Percentiles rank a stretch among this genome's conserved stretches.
phyloP scores from a whole-genome alignment of 2,329 filamentous ascomycete genomes.

The Scleromitrula shiraiana region DNA sequence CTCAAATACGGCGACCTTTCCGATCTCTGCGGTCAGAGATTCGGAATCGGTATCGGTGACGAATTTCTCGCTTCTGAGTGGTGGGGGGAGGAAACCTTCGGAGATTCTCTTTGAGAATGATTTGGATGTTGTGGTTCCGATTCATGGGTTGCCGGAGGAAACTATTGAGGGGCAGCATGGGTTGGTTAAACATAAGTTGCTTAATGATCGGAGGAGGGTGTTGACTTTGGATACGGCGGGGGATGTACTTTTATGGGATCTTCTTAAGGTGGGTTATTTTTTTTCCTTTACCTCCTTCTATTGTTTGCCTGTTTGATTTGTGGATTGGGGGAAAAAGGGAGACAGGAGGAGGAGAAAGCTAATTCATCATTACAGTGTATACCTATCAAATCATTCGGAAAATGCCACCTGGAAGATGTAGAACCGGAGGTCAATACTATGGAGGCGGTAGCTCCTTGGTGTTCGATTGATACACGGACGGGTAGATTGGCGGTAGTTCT shows the following conservation, averaged over 20 bases:
- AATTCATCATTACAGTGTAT: slow-evolving; percentile 55
- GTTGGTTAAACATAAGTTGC: slow-evolving; percentile 81
- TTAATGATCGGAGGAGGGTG: slow-evolving; percentile 85
- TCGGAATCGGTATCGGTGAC: slow-evolving; percentile 47
- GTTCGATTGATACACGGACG: slow-evolving; percentile 86
- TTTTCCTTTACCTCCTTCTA: too few species aligned
- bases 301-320: too few species aligned
- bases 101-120: slow-evolving; percentile 46
- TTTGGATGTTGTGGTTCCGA: slow-evolving; percentile 47
- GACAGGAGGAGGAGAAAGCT: too few species aligned
- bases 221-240: slow-evolving; percentile 91
- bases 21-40: slow-evolving; percentile 44
- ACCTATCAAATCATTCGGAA: slow-evolving; percentile 86
- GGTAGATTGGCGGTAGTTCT: slow-evolving; percentile 84
- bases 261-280: slow-evolving; percentile 58
- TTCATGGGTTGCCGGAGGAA: slow-evolving; percentile 63
- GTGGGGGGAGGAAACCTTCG: slow-evolving; percentile 44
- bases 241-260: slow-evolving; percentile 91
- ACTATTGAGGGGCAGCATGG: slow-evolving; percentile 94
- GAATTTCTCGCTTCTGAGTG: slow-evolving; percentile 38
- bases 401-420: slow-evolving; percentile 88
- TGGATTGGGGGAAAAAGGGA: too few species aligned
- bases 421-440: slow-evolving; percentile 77
- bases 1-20: slow-evolving; percentile 76
- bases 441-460: slow-evolving; percentile 92